Percentiles rank a stretch among this genome's conserved stretches.
Conservation (phyloP, 495 filamentous ascomycete genomes). For the Aspergillus conjunctus region DNA sequence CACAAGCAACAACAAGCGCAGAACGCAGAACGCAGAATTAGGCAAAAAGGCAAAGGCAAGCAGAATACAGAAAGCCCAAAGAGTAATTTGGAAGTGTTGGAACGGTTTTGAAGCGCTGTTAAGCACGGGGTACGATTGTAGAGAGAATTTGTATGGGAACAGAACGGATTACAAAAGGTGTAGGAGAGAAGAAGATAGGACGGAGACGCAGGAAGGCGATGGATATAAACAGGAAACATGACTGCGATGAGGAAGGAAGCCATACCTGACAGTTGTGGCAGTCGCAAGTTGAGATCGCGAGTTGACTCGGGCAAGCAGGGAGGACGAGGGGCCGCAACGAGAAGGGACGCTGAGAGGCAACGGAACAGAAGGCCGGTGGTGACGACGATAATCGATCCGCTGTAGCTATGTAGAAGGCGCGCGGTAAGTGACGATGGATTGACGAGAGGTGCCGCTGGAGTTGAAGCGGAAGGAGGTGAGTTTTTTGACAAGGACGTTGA, state of each 20-base stretch:
- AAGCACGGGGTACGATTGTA: background rate
- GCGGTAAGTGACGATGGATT: background rate
- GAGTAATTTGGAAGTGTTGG: background rate
- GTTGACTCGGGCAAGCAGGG: background rate
- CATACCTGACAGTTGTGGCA: slow-evolving; percentile 20
- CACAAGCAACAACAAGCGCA: background rate
- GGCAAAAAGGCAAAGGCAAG: background rate
- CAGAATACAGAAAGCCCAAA: background rate
- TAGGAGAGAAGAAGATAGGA: background rate
- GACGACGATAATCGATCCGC: background rate
- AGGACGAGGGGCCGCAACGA: slow-evolving; percentile 3
- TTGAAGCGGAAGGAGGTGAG: slow-evolving; percentile 4
- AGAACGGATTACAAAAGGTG: background rate
- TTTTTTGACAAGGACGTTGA: slow-evolving; percentile 1
- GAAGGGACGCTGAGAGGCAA: slow-evolving; percentile 6
- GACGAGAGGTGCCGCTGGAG: background rate
- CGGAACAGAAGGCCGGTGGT: background rate
- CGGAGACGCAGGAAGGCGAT: slow-evolving; percentile 6
- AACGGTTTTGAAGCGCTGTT: background rate
- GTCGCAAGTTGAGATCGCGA: slow-evolving; percentile 13
- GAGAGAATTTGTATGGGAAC: slow-evolving; percentile 1
- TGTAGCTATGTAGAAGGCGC: background rate
- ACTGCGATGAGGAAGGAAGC: slow-evolving; percentile 11
- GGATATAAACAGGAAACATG: slow-evolving; percentile 1
- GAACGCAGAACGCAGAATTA: background rate